These are phyloP conservation scores for Alternaria novae-zelandiae DNA, from an alignment of 2,329 filamentous ascomycete species.

Conservation along the genomic window DNA sequence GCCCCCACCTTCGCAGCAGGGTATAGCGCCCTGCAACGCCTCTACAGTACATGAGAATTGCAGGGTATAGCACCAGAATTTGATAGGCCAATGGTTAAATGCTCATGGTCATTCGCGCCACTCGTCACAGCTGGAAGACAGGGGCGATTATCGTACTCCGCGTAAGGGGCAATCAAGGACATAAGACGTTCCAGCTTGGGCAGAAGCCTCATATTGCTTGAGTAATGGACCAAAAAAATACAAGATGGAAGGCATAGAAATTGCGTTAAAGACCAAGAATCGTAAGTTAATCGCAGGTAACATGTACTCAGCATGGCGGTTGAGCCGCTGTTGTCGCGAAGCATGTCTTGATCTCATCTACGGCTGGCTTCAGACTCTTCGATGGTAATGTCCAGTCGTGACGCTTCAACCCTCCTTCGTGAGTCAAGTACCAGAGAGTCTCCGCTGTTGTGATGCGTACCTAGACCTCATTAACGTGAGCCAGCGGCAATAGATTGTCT, in stretches of 20 bases:
- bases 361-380: conserved; percentile 40
- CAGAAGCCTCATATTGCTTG: too few species aligned
- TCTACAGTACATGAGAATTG: neutral
- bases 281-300: neutral
- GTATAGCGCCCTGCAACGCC: neutral
- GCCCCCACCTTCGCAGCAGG: neutral
- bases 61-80: neutral
- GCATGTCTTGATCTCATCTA: conserved; percentile 32
- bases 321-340: neutral
- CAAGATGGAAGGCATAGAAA: neutral
- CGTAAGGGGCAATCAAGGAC: neutral
- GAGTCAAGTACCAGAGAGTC: conserved; percentile 48
- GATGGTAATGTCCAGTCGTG: conserved; percentile 34
- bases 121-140: neutral
- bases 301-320: neutral
- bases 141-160: conserved; percentile 32
- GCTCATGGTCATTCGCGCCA: neutral
- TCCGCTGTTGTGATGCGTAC: conserved; percentile 51
- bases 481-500: neutral
- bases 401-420: conserved; percentile 42
- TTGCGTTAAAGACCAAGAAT: neutral
- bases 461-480: conserved; percentile 11
- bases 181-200: neutral
- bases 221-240: neutral
- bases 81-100: neutral